Evolutionary conservation across 2,329 filamentous ascomycete species (phyloP).

Genomic region (Biscogniauxia marginata): DNA sequence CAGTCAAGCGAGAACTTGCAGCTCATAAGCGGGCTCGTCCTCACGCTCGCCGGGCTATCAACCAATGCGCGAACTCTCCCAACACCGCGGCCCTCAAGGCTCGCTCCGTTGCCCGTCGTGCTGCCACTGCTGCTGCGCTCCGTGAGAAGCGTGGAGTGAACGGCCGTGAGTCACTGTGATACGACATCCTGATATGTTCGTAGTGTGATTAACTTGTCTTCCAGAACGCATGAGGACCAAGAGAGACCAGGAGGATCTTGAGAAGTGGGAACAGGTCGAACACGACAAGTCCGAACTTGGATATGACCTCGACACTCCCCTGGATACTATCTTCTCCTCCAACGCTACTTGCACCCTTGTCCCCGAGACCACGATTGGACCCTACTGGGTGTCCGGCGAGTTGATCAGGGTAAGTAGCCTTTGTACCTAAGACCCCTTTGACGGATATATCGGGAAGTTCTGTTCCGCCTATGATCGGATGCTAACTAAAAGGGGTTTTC

Average conservation of each 20-base stretch:
- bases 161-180: conserved; percentile 20
- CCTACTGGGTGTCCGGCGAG: conserved; percentile 36
- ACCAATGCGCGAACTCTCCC: conserved; percentile 35
- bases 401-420: conserved; percentile 29
- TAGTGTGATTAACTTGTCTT: not conserved
- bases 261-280: conserved; percentile 24
- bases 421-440: not conserved
- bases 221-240: conserved; percentile 27
- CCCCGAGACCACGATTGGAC: conserved; percentile 30
- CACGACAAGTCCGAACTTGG: conserved; percentile 28
- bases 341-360: conserved; percentile 31
- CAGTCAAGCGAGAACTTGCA: conserved; percentile 30
- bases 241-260: conserved; percentile 27
- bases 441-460: not conserved
- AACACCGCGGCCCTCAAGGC: conserved; percentile 37
- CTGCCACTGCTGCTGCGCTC: conserved; percentile 35
- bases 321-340: conserved; percentile 32
- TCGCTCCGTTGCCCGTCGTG: conserved; percentile 37
- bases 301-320: conserved; percentile 36
- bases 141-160: conserved; percentile 35
- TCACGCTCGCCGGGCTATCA: conserved; percentile 37
- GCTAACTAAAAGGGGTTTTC: not conserved
- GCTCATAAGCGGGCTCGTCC: conserved; percentile 34
- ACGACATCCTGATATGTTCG: not conserved
- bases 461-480: not conserved